Conservation (phyloP, 1,284 basidiomycete genomes). For the Rhodotorula sp. region DNA sequence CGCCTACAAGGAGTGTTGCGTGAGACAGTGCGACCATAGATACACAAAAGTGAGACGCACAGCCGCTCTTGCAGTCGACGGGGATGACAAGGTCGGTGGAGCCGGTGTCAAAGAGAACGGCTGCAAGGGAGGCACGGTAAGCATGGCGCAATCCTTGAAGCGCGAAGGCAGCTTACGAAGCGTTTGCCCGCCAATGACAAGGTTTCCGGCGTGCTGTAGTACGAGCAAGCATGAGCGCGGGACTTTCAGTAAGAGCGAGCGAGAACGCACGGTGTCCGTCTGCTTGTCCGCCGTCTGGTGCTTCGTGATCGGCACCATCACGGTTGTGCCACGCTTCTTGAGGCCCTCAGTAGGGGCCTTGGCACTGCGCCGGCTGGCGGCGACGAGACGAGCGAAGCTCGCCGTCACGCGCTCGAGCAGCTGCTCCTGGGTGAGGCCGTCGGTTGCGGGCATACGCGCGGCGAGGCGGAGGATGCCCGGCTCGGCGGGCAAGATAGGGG, state of each 20-base stretch:
- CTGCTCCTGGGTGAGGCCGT: background rate
- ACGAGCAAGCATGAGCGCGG: no score
- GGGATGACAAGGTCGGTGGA: slow-evolving; percentile 5
- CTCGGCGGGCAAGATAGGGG: background rate
- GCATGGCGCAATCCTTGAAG: no score
- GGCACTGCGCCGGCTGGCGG: background rate
- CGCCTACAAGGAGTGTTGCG: background rate
- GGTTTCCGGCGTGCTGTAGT: background rate
- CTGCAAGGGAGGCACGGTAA: background rate
- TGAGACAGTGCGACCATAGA: no score
- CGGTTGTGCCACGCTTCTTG: background rate
- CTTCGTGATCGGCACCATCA: background rate
- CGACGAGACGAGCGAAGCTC: background rate
- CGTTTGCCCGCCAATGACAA: background rate
- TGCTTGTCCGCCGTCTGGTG: background rate
- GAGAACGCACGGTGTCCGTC: background rate
- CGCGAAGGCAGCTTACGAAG: background rate
- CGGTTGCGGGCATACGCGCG: background rate
- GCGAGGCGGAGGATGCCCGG: background rate
- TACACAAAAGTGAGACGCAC: background rate
- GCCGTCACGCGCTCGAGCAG: background rate
- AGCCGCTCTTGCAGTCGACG: background rate
- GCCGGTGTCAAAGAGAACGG: slow-evolving; percentile 10
- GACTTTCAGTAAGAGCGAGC: no score
- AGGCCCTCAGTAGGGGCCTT: background rate